phyloP scores from a whole-genome alignment of 306 rosid genomes.

The Lotus japonicus region DNA sequence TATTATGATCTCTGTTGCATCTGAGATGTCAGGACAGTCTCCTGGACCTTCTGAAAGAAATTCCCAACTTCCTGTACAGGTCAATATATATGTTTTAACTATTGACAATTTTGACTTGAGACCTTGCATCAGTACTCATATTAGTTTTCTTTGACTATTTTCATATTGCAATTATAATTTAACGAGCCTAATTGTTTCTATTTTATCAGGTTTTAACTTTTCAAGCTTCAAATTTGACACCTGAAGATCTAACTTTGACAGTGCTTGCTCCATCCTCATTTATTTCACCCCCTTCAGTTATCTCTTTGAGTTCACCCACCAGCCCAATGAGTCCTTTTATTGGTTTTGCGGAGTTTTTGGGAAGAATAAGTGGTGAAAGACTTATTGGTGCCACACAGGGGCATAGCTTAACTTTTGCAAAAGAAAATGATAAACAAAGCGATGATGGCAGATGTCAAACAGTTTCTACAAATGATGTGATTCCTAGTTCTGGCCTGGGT shows the following conservation, averaged over 20 bases:
- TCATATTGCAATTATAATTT: background rate
- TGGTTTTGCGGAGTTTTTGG: conserved; percentile 63
- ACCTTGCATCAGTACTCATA: background rate
- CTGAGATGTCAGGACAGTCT: conserved; percentile 71
- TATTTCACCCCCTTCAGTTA: conserved; percentile 72
- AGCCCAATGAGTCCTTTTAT: conserved; percentile 78
- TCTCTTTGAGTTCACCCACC: conserved; percentile 74
- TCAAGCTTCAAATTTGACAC: conserved; percentile 92
- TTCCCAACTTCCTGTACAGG: conserved; percentile 92
- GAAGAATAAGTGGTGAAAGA: conserved; percentile 48
- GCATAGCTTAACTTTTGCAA: conserved; percentile 35
- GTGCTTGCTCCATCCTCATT: conserved; percentile 96
- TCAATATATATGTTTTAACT: conserved; percentile 22
- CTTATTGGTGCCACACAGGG: conserved; percentile 35
- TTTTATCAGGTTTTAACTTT: conserved; percentile 80
- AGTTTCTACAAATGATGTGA: conserved; percentile 47
- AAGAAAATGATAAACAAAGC: conserved; percentile 47
- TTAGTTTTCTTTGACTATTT: conserved; percentile 1
- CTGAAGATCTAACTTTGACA: conserved; percentile 82
- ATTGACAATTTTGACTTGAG: conserved; percentile 5
- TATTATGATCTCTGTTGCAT: conserved; percentile 85
- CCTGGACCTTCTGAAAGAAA: conserved; percentile 46
- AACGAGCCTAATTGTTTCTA: conserved; percentile 17
- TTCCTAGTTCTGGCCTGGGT: conserved; percentile 68
- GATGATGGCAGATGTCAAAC: conserved; percentile 41